These are phyloP conservation scores for Apostasia ramifera DNA, from an alignment of 106 monocot species.

Conservation along the genomic window DNA sequence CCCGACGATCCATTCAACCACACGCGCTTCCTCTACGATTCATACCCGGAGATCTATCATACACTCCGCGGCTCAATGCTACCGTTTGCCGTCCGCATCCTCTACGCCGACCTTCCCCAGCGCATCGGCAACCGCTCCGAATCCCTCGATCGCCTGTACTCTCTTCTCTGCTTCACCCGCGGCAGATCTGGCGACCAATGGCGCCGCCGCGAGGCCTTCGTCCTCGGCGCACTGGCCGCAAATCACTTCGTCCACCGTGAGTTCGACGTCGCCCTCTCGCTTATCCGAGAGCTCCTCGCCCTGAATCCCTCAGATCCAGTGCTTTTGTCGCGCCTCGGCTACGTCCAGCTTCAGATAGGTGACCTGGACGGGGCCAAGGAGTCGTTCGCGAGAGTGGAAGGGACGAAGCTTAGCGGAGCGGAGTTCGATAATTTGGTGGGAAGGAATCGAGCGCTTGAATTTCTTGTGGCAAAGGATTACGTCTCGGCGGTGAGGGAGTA, in stretches of 20 bases:
- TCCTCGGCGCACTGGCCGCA: slow-evolving; percentile 35
- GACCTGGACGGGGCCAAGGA: slow-evolving; percentile 57
- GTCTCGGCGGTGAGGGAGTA: slow-evolving; percentile 86
- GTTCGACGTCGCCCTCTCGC: slow-evolving; percentile 63
- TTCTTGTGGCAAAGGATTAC: slow-evolving; percentile 63
- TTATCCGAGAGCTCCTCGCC: slow-evolving; percentile 42
- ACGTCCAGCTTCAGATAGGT: slow-evolving; percentile 89
- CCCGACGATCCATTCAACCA: slow-evolving; percentile 28
- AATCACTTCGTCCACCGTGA: slow-evolving; percentile 77
- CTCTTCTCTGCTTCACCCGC: slow-evolving; percentile 51
- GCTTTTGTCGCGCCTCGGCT: slow-evolving; percentile 60
- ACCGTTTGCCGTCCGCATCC: slow-evolving; percentile 60
- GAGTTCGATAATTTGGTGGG: slow-evolving; percentile 46
- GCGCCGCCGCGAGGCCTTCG: slow-evolving; percentile 53
- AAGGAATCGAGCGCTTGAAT: slow-evolving; percentile 63
- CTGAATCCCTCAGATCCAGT: slow-evolving; percentile 47
- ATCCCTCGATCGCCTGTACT: slow-evolving; percentile 75
- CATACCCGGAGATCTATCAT: slow-evolving; percentile 63
- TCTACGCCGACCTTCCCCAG: slow-evolving; percentile 74
- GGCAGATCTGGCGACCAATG: slow-evolving; percentile 20
- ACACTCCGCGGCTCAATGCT: slow-evolving; percentile 64
- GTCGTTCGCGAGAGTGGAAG: slow-evolving; percentile 49
- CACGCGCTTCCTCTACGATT: slow-evolving; percentile 52
- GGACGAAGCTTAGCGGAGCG: slow-evolving; percentile 5
- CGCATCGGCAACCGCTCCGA: slow-evolving; percentile 49